Percentiles rank a stretch among this genome's conserved stretches.
Conservation (phyloP, 768 basidiomycete genomes). For the Pisolithus albus region DNA sequence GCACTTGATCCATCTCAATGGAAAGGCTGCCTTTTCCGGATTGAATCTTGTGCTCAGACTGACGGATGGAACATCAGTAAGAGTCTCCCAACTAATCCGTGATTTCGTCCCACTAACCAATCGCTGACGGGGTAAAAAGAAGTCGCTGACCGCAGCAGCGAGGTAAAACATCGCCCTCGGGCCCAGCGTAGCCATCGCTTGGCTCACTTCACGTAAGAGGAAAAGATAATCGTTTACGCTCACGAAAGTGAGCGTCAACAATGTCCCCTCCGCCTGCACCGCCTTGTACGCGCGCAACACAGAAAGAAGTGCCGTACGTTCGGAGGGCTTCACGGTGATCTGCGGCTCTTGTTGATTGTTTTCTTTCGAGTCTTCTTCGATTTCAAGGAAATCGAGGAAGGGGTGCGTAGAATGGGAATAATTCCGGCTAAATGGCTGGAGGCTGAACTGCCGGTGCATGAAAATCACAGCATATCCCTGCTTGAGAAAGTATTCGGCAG, state of each 20-base stretch:
- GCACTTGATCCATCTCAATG: slow-evolving; percentile 99
- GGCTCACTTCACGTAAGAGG: slow-evolving; percentile 75
- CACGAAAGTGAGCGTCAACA: slow-evolving; percentile 85
- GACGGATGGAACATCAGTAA: neutral
- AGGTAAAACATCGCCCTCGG: slow-evolving; percentile 88
- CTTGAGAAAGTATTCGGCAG: slow-evolving; percentile 95
- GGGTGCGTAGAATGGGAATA: slow-evolving; percentile 98
- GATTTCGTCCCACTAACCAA: slow-evolving; percentile 51
- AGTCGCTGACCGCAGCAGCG: slow-evolving; percentile 96
- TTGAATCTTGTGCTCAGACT: slow-evolving; percentile 99
- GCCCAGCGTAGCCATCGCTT: slow-evolving; percentile 66
- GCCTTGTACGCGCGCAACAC: slow-evolving; percentile 76
- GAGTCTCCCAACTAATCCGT: neutral
- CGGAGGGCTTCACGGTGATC: slow-evolving; percentile 62
- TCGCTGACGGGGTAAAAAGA: slow-evolving; percentile 87
- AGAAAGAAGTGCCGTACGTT: slow-evolving; percentile 58
- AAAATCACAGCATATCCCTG: slow-evolving; percentile 97
- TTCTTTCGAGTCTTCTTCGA: slow-evolving; percentile 27
- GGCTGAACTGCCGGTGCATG: slow-evolving; percentile 95
- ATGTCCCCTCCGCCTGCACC: slow-evolving; percentile 63
- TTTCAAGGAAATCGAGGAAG: slow-evolving; percentile 90
- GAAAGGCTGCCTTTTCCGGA: slow-evolving; percentile 89
- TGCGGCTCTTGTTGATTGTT: slow-evolving; percentile 26
- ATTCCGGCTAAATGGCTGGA: slow-evolving; percentile 95
- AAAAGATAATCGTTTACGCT: slow-evolving; percentile 97